These are phyloP conservation scores for Epicoccum nigrum DNA, from an alignment of 2,329 filamentous ascomycete species.

Conservation along the genomic window DNA sequence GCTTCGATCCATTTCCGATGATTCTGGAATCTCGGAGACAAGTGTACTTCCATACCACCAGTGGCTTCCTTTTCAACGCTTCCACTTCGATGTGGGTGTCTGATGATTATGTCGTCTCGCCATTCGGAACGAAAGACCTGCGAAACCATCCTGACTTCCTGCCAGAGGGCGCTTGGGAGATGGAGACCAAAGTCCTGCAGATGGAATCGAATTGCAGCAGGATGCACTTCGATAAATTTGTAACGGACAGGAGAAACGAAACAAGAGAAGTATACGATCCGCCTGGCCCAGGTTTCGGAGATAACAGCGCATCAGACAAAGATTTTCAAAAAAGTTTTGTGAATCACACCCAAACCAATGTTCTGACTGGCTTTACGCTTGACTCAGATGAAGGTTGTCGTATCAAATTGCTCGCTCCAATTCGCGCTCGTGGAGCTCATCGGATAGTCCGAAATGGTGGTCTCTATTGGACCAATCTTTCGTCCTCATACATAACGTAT, in stretches of 20 bases:
- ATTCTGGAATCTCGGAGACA: neutral
- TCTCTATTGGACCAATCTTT: slow-evolving; percentile 10
- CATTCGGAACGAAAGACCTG: neutral
- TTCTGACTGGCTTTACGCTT: neutral
- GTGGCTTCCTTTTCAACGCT: slow-evolving; percentile 10
- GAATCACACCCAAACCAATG: neutral
- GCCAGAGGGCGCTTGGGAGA: slow-evolving; percentile 3
- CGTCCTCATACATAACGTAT: neutral
- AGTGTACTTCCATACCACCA: slow-evolving; percentile 2
- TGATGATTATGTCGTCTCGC: slow-evolving; percentile 7
- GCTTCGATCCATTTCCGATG: neutral
- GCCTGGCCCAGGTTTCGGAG: neutral
- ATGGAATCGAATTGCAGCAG: slow-evolving; percentile 2
- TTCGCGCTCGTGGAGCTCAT: neutral
- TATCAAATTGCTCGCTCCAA: neutral
- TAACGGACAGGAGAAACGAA: neutral
- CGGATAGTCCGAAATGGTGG: neutral
- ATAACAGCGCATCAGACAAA: neutral
- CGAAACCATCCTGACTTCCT: neutral
- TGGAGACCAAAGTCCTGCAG: slow-evolving; percentile 9
- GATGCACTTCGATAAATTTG: neutral
- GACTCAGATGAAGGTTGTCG: slow-evolving; percentile 4
- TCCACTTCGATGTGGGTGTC: slow-evolving; percentile 14
- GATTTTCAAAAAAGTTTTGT: neutral
- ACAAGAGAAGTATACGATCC: neutral